These are phyloP conservation scores for Penicillium waksmanii DNA, from an alignment of 495 filamentous ascomycete species.

Conservation along the genomic window DNA sequence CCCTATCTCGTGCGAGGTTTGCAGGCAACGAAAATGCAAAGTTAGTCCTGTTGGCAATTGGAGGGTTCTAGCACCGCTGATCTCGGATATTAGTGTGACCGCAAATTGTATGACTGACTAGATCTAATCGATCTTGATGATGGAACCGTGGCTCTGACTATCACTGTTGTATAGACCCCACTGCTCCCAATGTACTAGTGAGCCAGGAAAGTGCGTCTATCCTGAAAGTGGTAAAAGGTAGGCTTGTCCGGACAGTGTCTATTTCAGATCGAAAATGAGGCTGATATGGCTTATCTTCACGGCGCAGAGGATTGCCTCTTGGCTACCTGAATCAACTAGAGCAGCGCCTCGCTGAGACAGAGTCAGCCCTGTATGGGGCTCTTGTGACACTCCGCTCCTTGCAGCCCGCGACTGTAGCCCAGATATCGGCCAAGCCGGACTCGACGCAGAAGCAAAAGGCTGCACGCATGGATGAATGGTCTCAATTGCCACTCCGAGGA, in stretches of 20 bases:
- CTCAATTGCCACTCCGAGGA: constrained; percentile 27
- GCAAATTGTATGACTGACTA: constrained; percentile 25
- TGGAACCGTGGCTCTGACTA: constrained; percentile 4
- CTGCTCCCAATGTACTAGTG: constrained; percentile 34
- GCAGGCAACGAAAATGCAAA: constrained; percentile 37
- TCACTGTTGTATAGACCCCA: constrained; percentile 18
- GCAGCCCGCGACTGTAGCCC: constrained; percentile 13
- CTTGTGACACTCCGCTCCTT: constrained; percentile 27
- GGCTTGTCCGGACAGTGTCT: background rate
- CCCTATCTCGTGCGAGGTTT: constrained; percentile 33
- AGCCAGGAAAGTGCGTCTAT: constrained; percentile 34
- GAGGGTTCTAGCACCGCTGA: constrained; percentile 4
- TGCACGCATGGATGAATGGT: constrained; percentile 34
- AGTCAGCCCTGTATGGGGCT: constrained; percentile 32
- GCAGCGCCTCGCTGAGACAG: constrained; percentile 33
- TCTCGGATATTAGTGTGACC: constrained; percentile 27
- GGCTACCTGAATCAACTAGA: constrained; percentile 38
- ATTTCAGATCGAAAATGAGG: background rate
- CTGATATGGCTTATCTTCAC: background rate
- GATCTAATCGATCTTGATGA: constrained; percentile 1
- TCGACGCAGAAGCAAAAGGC: constrained; percentile 26
- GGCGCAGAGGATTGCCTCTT: constrained; percentile 28
- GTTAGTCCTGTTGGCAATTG: constrained; percentile 13
- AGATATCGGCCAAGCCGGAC: constrained; percentile 19
- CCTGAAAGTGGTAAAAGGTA: constrained; percentile 37